Evolutionary conservation across 2,329 filamentous ascomycete species (phyloP).

Genomic region (Diaporthe sp.): DNA sequence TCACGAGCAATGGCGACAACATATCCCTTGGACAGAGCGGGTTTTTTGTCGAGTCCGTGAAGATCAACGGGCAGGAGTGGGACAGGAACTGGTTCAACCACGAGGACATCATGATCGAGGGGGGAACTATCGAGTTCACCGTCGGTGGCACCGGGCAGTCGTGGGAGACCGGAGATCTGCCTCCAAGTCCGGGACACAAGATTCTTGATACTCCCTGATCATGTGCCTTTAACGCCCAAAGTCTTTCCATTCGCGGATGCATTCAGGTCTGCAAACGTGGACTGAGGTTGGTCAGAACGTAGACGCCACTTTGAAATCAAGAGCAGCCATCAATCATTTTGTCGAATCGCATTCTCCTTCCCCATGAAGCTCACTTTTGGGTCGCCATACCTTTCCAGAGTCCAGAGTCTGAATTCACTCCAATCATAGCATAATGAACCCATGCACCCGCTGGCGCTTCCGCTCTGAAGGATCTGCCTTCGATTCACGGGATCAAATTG

Average conservation of each 20-base stretch:
- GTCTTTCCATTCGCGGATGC: neutral
- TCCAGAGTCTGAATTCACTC: neutral
- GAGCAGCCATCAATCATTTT: neutral
- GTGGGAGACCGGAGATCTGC: slow-evolving; percentile 65
- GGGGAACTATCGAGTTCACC: slow-evolving; percentile 63
- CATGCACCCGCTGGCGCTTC: neutral
- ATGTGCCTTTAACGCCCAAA: neutral
- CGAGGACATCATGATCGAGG: slow-evolving; percentile 60
- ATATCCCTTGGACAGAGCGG: slow-evolving; percentile 48
- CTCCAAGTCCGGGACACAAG: slow-evolving; percentile 59
- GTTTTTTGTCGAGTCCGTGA: slow-evolving; percentile 67
- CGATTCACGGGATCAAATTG: neutral
- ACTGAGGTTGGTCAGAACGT: neutral
- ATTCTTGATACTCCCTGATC: neutral
- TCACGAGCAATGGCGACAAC: slow-evolving; percentile 60
- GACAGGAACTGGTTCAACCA: slow-evolving; percentile 69
- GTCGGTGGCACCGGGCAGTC: slow-evolving; percentile 54
- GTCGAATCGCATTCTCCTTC: neutral
- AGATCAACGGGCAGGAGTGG: slow-evolving; percentile 66
- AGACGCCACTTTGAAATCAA: neutral
- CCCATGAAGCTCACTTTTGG: neutral
- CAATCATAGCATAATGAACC: neutral
- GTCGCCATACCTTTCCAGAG: neutral
- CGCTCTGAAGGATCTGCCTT: neutral
- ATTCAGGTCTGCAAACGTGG: neutral